phyloP scores from a whole-genome alignment of 2,329 filamentous ascomycete genomes.

The Trichoderma koningii region DNA sequence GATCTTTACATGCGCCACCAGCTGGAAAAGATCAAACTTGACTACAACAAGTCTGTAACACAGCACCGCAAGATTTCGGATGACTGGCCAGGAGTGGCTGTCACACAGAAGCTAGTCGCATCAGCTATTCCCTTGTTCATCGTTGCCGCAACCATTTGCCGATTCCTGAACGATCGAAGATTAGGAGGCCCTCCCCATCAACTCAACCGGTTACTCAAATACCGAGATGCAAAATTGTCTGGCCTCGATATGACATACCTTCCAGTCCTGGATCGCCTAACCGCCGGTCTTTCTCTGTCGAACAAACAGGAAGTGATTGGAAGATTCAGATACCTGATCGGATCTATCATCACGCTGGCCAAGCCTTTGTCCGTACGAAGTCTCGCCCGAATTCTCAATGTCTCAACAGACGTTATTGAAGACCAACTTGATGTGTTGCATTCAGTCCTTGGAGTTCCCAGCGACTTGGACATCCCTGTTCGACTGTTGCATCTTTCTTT shows the following conservation, averaged over 20 bases:
- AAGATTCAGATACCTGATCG: constrained; percentile 37
- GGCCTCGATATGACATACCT: constrained; percentile 31
- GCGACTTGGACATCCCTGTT: constrained; percentile 32
- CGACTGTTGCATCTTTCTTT: constrained; percentile 44
- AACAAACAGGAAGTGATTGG: constrained; percentile 26
- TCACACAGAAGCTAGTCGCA: constrained; percentile 28
- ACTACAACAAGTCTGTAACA: constrained; percentile 25
- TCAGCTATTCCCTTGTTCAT: constrained; percentile 43
- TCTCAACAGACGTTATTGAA: constrained; percentile 30
- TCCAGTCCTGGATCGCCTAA: constrained; percentile 28
- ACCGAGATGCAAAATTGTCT: constrained; percentile 20
- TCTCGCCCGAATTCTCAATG: constrained; percentile 36
- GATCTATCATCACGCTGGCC: constrained; percentile 37
- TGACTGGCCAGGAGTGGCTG: constrained; percentile 25
- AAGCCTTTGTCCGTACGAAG: constrained; percentile 37
- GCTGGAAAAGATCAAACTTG: neutral
- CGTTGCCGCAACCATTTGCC: constrained; percentile 40
- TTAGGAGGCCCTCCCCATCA: constrained; percentile 32
- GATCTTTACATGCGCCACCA: neutral
- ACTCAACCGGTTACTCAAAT: constrained; percentile 33
- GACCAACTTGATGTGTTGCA: constrained; percentile 37
- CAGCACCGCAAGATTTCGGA: neutral
- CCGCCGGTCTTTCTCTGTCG: neutral
- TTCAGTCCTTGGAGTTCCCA: constrained; percentile 41
- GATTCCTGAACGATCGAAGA: constrained; percentile 34